These are phyloP conservation scores for Solanum hybrid DNA, from an alignment of 305 asterid genomes.

Conservation along the genomic window DNA sequence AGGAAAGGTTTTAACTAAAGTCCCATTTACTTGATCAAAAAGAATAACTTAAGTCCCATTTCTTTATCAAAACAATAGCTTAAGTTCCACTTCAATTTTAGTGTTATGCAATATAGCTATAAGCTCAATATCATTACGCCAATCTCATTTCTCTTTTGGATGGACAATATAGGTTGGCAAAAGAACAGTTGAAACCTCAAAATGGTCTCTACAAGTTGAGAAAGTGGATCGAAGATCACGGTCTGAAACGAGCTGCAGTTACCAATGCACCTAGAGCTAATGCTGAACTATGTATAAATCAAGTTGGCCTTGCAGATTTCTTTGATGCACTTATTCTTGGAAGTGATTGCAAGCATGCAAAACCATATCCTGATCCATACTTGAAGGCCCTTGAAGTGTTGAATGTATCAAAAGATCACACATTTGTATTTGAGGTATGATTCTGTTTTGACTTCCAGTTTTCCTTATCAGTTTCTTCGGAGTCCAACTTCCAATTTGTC, in stretches of 20 bases:
- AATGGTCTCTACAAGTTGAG: conserved; percentile 52
- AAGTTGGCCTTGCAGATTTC: conserved; percentile 78
- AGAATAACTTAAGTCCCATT: not conserved
- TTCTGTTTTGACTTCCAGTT: not conserved
- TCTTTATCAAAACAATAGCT: not conserved
- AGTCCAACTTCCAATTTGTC: not conserved
- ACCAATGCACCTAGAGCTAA: conserved; percentile 82
- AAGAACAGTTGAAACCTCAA: conserved; percentile 58
- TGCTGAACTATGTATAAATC: conserved; percentile 65
- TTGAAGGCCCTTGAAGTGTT: conserved; percentile 75
- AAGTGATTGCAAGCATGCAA: conserved; percentile 71
- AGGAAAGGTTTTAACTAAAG: not conserved
- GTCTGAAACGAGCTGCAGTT: conserved; percentile 89
- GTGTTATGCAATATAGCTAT: not conserved
- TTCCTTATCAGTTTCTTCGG: not conserved
- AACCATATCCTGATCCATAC: conserved; percentile 87
- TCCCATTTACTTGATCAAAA: not conserved
- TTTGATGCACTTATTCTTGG: conserved; percentile 63
- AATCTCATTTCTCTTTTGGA: conserved; percentile 1
- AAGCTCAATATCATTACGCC: not conserved
- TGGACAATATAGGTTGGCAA: conserved; percentile 43
- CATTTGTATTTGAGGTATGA: conserved; percentile 73
- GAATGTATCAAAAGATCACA: conserved; percentile 76
- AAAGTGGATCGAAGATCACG: conserved; percentile 81
- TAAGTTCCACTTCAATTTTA: not conserved